Evolutionary conservation across 2,329 filamentous ascomycete genomes (phyloP).

Genomic region (Teratosphaeria zuluensis): DNA sequence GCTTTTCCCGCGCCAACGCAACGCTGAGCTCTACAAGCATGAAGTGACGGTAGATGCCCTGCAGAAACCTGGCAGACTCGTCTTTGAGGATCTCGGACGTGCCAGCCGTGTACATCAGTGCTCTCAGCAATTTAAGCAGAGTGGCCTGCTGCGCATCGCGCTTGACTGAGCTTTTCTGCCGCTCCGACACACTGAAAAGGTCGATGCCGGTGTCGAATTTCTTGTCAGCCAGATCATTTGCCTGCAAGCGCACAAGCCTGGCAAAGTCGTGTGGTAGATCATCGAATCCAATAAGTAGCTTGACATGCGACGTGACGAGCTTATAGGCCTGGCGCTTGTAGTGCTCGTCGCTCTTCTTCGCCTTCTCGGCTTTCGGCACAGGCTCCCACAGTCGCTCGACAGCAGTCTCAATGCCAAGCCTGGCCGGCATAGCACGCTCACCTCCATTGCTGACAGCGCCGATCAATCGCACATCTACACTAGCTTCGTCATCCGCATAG

Average conservation of each 20-base stretch:
- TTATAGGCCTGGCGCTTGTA: constrained; percentile 92
- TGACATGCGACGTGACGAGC: constrained; percentile 78
- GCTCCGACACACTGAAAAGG: constrained; percentile 64
- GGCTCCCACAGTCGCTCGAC: constrained; percentile 75
- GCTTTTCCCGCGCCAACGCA: constrained; percentile 71
- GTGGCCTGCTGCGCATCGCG: constrained; percentile 73
- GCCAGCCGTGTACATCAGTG: constrained; percentile 66
- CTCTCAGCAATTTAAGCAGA: constrained; percentile 80
- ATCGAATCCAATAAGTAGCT: constrained; percentile 81
- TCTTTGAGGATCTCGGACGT: constrained; percentile 72
- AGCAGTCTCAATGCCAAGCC: constrained; percentile 78
- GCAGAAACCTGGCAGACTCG: constrained; percentile 64
- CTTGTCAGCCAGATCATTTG: constrained; percentile 67
- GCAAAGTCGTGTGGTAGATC: constrained; percentile 82
- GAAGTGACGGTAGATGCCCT: constrained; percentile 80
- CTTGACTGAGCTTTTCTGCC: constrained; percentile 75
- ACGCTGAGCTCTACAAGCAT: constrained; percentile 81
- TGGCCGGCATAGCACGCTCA: constrained; percentile 77
- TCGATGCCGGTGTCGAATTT: constrained; percentile 64
- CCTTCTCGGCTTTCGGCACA: constrained; percentile 50
- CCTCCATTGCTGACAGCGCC: constrained; percentile 61
- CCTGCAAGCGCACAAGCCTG: constrained; percentile 74
- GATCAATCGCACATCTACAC: constrained; percentile 79
- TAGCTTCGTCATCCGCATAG: constrained; percentile 78
- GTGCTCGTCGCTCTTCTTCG: constrained; percentile 63